Base-by-base conservation (phyloP, 768 basidiomycete genomes). In the Psilocybe cyanescens region DNA sequence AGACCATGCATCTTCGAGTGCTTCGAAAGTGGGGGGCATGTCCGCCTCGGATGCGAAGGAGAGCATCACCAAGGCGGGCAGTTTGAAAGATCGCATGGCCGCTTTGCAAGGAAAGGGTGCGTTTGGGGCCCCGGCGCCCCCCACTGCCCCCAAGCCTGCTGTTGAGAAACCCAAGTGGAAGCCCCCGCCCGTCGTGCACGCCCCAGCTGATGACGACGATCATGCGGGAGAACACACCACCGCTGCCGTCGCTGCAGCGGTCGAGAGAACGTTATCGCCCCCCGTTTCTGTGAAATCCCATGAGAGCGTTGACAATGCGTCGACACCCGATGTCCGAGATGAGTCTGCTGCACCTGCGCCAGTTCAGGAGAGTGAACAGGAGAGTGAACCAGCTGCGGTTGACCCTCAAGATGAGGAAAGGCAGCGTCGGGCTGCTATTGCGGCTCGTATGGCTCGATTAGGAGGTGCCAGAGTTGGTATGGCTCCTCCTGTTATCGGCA, bases 11-110 rank as follows among this genome's bases (percentile, higher is more conserved):
- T 44, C 54, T 14, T 30, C 62, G 7, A 29, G 57, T 5, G 61
- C 71, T 35, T 63, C 66, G 2, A 72, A 65, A 53, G 63, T 68
- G 0, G 77, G 78, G 3, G 83, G 84, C 0, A 91, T 94, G 91
- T 89, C 86, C 24, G 92, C 92, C 4, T 85, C 86, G 30, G 96
- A 98, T 78, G 95, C 95, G 19, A 88, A 91, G 73, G 91, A 89
- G 68, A 91, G 90, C 68, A 96, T 97, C 74, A 84, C 84, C 4
- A 86, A 86, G 58, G 90, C 85, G 2, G 90, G 86, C 4, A 93
- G 92, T 59, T 76, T 99, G 66, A 95, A 89, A 77, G 97, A 97
- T 61, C 86, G 97, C 39, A 97, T 99, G 95, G 95, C 95, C 31
- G 94, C 95, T 2, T 77, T 98, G 39, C 92, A 95, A 72, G 93